Evolutionary conservation across 805 yeast genomes (phyloP).

Genomic region (Spathaspora passalidarum): DNA sequence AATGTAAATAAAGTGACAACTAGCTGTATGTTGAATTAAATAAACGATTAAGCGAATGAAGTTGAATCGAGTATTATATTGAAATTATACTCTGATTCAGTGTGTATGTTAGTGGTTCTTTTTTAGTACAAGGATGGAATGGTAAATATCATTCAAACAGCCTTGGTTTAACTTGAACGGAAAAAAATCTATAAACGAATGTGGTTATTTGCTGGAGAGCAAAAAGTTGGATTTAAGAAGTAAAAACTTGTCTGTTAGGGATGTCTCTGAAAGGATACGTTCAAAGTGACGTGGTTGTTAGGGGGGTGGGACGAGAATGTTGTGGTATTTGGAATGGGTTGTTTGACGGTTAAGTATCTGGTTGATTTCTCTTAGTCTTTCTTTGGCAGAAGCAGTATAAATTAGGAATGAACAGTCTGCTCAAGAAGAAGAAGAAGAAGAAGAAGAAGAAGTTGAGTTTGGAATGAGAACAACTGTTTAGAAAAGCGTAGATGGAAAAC

Average conservation of each 20-base stretch:
- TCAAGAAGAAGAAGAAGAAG: neutral
- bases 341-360: neutral
- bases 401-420: no score
- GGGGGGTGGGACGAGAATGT: neutral
- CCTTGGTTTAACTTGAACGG: neutral
- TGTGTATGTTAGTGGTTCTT: neutral
- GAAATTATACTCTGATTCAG: neutral
- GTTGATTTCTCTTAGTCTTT: neutral
- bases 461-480: neutral
- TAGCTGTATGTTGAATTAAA: neutral
- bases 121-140: neutral
- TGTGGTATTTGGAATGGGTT: neutral
- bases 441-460: neutral
- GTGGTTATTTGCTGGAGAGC: constrained; percentile 5
- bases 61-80: neutral
- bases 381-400: neutral
- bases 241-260: no score
- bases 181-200: constrained; percentile 1
- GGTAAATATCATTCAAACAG: neutral
- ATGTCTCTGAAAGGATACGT: neutral
- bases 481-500: neutral
- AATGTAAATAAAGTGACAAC: neutral
- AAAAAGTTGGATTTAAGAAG: constrained; percentile 5
- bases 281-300: neutral
- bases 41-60: neutral